These are phyloP conservation scores for Neopestalotiopsis rosae DNA, from an alignment of 2,329 filamentous ascomycete genomes.

Conservation along the genomic window DNA sequence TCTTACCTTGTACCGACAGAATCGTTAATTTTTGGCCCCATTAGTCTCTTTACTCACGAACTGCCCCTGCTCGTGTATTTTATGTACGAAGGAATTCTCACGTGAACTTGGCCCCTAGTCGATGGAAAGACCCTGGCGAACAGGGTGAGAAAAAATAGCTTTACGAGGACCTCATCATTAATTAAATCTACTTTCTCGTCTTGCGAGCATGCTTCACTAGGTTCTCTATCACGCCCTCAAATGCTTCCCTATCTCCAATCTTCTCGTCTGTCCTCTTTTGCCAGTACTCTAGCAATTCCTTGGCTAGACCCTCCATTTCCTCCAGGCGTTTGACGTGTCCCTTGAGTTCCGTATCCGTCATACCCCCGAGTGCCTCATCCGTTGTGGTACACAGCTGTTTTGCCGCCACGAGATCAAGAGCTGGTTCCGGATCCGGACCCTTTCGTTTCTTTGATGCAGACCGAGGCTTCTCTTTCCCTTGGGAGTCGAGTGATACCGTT, in stretches of 20 bases:
- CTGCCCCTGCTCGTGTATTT: no score
- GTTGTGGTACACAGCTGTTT: slow-evolving; percentile 83
- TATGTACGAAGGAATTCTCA: no score
- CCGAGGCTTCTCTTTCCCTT: slow-evolving; percentile 54
- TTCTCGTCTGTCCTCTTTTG: slow-evolving; percentile 84
- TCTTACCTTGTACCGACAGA: no score
- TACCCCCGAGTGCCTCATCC: slow-evolving; percentile 78
- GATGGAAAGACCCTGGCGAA: no score
- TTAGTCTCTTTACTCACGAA: no score
- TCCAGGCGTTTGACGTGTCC: slow-evolving; percentile 74
- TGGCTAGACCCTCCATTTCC: slow-evolving; percentile 72
- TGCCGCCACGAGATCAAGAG: slow-evolving; percentile 79
- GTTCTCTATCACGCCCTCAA: slow-evolving; percentile 97
- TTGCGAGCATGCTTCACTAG: slow-evolving; percentile 89
- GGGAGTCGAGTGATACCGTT: slow-evolving; percentile 63
- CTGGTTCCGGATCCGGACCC: slow-evolving; percentile 72
- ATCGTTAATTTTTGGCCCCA: no score
- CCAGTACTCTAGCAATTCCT: slow-evolving; percentile 86
- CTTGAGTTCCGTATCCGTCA: slow-evolving; percentile 78
- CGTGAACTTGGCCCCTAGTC: no score
- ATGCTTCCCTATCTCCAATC: slow-evolving; percentile 87
- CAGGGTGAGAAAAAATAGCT: no score
- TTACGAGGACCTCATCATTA: no score
- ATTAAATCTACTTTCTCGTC: slow-evolving; percentile 68
- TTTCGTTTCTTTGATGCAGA: slow-evolving; percentile 48